Percentiles rank a stretch among this genome's conserved stretches.
Conservation (phyloP, 1,139 yeast genomes). For the Kodamaea suecica region DNA sequence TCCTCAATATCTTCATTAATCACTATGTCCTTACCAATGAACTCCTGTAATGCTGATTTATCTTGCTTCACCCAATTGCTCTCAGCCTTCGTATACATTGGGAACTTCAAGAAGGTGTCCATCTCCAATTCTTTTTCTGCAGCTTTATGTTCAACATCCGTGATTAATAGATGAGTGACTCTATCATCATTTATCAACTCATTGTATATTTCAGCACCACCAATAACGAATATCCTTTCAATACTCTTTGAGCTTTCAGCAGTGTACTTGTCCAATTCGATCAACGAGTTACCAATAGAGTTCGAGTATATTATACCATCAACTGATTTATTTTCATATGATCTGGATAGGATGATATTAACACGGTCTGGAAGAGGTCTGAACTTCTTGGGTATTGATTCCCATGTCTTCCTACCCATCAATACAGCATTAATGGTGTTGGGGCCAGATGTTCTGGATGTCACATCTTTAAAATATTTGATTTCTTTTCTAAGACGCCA, state of each 20-base stretch:
- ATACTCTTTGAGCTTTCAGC: constrained; percentile 21
- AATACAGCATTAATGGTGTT: constrained; percentile 67
- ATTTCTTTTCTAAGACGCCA: constrained; percentile 87
- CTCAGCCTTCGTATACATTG: constrained; percentile 19
- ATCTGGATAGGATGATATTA: constrained; percentile 72
- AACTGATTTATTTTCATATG: constrained; percentile 20
- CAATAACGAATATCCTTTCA: constrained; percentile 74
- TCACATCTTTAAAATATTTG: constrained; percentile 76
- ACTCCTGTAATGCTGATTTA: constrained; percentile 34
- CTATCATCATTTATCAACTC: constrained; percentile 43
- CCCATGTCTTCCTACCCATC: constrained; percentile 98
- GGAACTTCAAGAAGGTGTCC: constrained; percentile 61
- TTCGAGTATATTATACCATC: constrained; percentile 30
- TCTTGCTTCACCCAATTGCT: constrained; percentile 36
- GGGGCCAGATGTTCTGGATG: constrained; percentile 42
- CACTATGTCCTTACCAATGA: constrained; percentile 40
- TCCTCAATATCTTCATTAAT: constrained; percentile 43
- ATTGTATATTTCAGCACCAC: constrained; percentile 87
- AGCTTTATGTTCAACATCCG: constrained; percentile 52
- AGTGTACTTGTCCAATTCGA: constrained; percentile 16
- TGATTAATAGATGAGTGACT: constrained; percentile 63
- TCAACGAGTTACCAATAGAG: constrained; percentile 47
- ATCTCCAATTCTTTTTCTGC: constrained; percentile 34
- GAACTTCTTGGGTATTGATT: constrained; percentile 79
- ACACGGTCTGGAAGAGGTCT: constrained; percentile 76